A percentile compares a stretch with the other conserved stretches of the same genome.
Conservation (phyloP, 495 filamentous ascomycete species). For the Tirmania nivea region DNA sequence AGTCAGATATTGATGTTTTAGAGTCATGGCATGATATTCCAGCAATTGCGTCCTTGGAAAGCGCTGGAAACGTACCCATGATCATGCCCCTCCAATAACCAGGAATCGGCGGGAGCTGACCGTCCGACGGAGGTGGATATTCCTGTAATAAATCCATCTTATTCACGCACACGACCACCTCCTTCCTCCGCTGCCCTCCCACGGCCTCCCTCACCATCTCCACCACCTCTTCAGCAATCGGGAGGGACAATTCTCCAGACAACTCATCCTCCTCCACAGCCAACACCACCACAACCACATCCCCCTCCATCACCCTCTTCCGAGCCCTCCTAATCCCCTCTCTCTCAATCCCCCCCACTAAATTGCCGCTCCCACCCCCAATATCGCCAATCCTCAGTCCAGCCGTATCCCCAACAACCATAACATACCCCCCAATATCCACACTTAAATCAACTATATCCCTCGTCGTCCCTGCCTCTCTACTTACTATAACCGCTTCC, state of each 20-base stretch:
- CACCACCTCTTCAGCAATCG: constrained; percentile 8
- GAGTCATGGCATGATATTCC: too few species aligned
- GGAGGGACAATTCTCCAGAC: constrained; percentile 8
- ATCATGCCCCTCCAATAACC: too few species aligned
- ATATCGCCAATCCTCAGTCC: constrained; percentile 37
- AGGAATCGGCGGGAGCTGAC: too few species aligned
- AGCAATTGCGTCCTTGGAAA: too few species aligned
- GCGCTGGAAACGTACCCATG: too few species aligned
- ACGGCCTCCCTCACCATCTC: constrained; percentile 1
- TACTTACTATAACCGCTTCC: constrained; percentile 84
- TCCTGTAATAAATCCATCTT: constrained; percentile 1
- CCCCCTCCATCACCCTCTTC: constrained; percentile 56
- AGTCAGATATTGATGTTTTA: too few species aligned
- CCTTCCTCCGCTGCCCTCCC: constrained; percentile 3
- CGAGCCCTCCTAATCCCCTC: constrained; percentile 83
- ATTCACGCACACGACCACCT: constrained; percentile 35
- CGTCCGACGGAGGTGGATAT: too few species aligned
- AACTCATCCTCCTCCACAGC: constrained; percentile 34
- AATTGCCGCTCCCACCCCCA: constrained; percentile 5
- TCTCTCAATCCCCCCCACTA: constrained; percentile 35
- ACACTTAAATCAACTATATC: constrained; percentile 86
- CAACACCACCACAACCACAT: constrained; percentile 65
- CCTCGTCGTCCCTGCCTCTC: constrained; percentile 75
- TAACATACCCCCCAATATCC: constrained; percentile 74
- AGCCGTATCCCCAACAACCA: constrained; percentile 78